A percentile compares a stretch with the other conserved stretches of the same genome.
Evolutionary conservation across 2,329 filamentous ascomycete genomes (phyloP).

Genomic region (Stromatinia cepivora): DNA sequence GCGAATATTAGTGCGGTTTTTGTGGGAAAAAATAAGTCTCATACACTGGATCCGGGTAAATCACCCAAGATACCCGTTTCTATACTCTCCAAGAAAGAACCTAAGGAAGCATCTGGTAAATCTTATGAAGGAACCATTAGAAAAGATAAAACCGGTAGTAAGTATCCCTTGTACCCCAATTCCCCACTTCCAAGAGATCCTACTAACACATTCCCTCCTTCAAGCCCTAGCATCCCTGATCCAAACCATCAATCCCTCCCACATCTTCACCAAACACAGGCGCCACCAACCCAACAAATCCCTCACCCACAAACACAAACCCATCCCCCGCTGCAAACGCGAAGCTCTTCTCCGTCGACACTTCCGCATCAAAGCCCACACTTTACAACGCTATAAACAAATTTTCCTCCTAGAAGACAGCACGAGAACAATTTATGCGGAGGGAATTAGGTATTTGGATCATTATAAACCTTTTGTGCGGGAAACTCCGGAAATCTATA

Average conservation of each 20-base stretch:
- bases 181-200: not conserved
- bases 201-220: not conserved
- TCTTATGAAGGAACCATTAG: not conserved
- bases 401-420: not conserved
- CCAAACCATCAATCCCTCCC: not conserved
- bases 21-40: not conserved
- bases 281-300: not conserved
- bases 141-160: slow-evolving; percentile 1
- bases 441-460: not conserved
- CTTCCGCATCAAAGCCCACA: not conserved
- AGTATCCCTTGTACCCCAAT: not conserved
- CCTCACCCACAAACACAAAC: slow-evolving; percentile 5
- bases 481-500: not conserved
- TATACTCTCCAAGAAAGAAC: not conserved
- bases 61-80: not conserved
- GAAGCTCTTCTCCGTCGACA: not conserved
- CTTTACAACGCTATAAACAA: not conserved
- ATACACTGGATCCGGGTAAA: not conserved
- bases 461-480: not conserved
- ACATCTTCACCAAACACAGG: not conserved
- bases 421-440: not conserved
- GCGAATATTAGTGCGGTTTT: slow-evolving; percentile 13
- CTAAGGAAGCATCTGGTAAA: not conserved
- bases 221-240: not conserved
- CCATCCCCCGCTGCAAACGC: not conserved